A percentile compares a stretch with the other conserved stretches of the same genome.
Conservation (phyloP, 106 monocot genomes). For the Iris macrosiphon region DNA sequence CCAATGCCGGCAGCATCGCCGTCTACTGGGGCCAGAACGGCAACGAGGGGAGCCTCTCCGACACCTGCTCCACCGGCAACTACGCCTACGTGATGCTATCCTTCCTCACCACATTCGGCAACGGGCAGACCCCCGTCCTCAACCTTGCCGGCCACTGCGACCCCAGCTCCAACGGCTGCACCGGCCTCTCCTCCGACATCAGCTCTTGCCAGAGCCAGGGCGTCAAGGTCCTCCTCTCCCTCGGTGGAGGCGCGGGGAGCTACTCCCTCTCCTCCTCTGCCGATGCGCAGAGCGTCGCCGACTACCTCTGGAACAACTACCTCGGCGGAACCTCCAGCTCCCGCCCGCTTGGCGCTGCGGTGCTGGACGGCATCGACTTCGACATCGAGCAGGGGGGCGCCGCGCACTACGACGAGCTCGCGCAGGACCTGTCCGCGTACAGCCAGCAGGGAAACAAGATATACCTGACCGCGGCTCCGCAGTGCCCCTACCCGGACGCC, state of each 20-base stretch:
- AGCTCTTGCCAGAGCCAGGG: slow-evolving; percentile 9
- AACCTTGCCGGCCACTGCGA: slow-evolving; percentile 64
- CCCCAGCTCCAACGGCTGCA: slow-evolving; percentile 22
- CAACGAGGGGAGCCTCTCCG: slow-evolving; percentile 45
- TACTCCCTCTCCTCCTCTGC: slow-evolving; percentile 30
- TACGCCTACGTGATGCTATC: slow-evolving; percentile 44
- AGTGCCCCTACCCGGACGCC: slow-evolving; percentile 48
- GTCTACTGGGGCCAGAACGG: slow-evolving; percentile 91
- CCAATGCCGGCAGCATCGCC: slow-evolving; percentile 47
- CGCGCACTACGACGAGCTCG: slow-evolving; percentile 31
- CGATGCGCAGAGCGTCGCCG: slow-evolving; percentile 36
- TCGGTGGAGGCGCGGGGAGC: slow-evolving; percentile 30
- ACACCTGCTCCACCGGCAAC: slow-evolving; percentile 33
- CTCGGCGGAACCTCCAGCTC: slow-evolving; percentile 34
- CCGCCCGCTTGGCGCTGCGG: slow-evolving; percentile 40
- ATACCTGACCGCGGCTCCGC: slow-evolving; percentile 46
- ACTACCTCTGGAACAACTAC: slow-evolving; percentile 53
- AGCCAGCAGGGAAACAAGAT: slow-evolving; percentile 25
- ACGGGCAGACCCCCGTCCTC: slow-evolving; percentile 41
- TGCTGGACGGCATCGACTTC: slow-evolving; percentile 55
- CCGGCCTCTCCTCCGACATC: slow-evolving; percentile 29
- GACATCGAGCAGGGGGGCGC: slow-evolving; percentile 39
- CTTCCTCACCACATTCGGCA: slow-evolving; percentile 59
- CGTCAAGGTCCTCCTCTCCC: slow-evolving; percentile 38
- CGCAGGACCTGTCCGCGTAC: slow-evolving; percentile 9